Evolutionary conservation across 768 basidiomycete genomes (phyloP).

Genomic region (Phallus indusiatus): DNA sequence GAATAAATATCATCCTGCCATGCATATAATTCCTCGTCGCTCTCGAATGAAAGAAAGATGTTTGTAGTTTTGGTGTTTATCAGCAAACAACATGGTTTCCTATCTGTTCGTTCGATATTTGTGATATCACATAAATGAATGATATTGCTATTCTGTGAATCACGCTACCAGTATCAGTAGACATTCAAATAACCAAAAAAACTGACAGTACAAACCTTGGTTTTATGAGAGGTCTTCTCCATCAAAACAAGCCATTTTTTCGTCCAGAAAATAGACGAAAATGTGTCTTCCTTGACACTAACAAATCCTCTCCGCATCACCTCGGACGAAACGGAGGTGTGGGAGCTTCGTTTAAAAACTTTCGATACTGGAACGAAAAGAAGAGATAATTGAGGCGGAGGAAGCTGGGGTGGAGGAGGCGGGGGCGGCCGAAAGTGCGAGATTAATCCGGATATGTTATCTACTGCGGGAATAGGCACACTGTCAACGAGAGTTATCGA

Average conservation of each 20-base stretch:
- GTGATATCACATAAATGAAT: conserved; percentile 70
- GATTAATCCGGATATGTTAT: too few species aligned
- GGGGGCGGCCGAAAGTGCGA: too few species aligned
- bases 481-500: too few species aligned
- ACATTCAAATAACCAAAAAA: not conserved
- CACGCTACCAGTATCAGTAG: too few species aligned
- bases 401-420: too few species aligned
- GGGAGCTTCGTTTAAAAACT: conserved; percentile 41
- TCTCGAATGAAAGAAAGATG: conserved; percentile 75
- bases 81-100: conserved; percentile 89
- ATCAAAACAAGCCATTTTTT: conserved; percentile 84
- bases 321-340: conserved; percentile 26
- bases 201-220: conserved; percentile 56
- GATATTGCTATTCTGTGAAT: too few species aligned
- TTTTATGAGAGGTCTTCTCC: conserved; percentile 80
- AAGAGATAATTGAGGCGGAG: conserved; percentile 56
- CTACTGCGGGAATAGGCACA: too few species aligned
- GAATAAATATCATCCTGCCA: conserved; percentile 98
- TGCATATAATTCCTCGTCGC: conserved; percentile 92
- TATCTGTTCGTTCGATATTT: conserved; percentile 84
- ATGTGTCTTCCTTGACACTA: conserved; percentile 88
- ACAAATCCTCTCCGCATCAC: conserved; percentile 65
- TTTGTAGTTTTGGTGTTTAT: conserved; percentile 80
- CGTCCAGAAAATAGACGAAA: conserved; percentile 87
- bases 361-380: conserved; percentile 73